These are phyloP conservation scores for Sordariomycetes sp. DNA, from an alignment of 2,329 filamentous ascomycete genomes.

Conservation along the genomic window DNA sequence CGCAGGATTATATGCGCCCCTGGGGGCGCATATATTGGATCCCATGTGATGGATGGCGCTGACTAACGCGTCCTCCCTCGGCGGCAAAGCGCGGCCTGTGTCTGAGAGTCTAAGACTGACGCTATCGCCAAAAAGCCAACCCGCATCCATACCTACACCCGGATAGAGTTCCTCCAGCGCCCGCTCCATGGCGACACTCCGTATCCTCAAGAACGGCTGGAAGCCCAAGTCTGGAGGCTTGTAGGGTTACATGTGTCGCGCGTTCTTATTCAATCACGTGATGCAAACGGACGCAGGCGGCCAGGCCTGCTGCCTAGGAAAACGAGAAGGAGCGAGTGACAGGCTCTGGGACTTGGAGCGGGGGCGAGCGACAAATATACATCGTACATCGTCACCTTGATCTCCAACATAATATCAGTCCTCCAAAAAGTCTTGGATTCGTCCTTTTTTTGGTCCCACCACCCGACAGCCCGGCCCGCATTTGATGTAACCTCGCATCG, in stretches of 20 bases:
- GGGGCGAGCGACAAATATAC: not conserved
- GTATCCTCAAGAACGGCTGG: too few relatives aligned
- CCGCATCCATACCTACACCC: not conserved
- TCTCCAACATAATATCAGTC: not conserved
- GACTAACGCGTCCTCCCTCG: not conserved
- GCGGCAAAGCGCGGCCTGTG: not conserved
- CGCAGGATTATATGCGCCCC: too few relatives aligned
- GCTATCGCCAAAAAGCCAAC: not conserved
- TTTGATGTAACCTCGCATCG: not conserved
- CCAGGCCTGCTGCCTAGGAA: not conserved
- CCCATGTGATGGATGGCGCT: too few relatives aligned
- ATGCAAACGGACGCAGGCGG: not conserved
- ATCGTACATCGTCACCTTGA: not conserved
- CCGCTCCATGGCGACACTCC: not conserved
- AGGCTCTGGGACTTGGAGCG: not conserved
- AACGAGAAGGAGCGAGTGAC: not conserved
- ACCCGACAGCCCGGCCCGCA: not conserved
- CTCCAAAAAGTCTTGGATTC: not conserved
- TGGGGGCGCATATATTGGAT: too few relatives aligned
- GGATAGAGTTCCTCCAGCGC: not conserved
- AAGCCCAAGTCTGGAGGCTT: not conserved
- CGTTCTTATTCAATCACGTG: not conserved
- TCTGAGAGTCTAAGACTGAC: not conserved
- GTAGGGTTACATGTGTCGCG: not conserved
- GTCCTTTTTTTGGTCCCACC: not conserved